Evolutionary conservation across 345 rosid species (phyloP).

Genomic region (Psidium guajava): DNA sequence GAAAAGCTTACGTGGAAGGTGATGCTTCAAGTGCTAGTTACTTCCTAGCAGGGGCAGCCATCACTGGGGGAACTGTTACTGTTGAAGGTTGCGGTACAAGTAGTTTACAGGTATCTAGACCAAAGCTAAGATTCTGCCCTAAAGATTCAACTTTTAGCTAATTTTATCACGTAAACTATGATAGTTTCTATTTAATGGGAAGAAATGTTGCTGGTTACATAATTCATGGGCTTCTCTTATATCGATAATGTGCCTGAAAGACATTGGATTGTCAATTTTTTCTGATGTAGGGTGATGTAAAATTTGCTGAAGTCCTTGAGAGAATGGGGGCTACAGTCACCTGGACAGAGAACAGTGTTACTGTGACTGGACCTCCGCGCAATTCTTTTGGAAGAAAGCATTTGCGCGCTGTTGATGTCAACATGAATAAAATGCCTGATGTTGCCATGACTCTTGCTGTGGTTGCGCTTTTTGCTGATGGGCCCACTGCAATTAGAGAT

Average conservation of each 20-base stretch:
- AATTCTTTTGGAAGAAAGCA: slow-evolving; percentile 63
- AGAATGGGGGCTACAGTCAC: slow-evolving; percentile 92
- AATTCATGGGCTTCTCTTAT: neutral
- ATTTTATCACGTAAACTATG: neutral
- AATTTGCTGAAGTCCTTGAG: slow-evolving; percentile 92
- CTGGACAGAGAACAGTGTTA: slow-evolving; percentile 87
- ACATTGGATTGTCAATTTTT: neutral
- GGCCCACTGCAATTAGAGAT: slow-evolving; percentile 94
- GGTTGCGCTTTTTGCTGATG: slow-evolving; percentile 87
- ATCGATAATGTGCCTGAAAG: neutral
- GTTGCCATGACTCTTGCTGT: slow-evolving; percentile 98
- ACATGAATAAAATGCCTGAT: slow-evolving; percentile 99
- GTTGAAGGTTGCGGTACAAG: slow-evolving; percentile 96
- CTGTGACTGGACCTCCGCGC: slow-evolving; percentile 81
- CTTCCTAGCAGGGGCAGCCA: slow-evolving; percentile 94
- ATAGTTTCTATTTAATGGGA: neutral
- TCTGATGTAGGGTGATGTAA: slow-evolving; percentile 68
- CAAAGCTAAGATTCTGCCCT: neutral
- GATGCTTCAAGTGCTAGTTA: slow-evolving; percentile 99
- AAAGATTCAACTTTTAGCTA: neutral
- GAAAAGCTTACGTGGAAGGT: slow-evolving; percentile 87
- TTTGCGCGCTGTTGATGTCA: slow-evolving; percentile 65
- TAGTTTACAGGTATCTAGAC: slow-evolving; percentile 66
- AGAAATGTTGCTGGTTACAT: neutral
- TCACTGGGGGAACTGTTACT: slow-evolving; percentile 88